These are phyloP conservation scores for Colletotrichum sansevieriae DNA, from an alignment of 2,329 filamentous ascomycete genomes.

Conservation along the genomic window DNA sequence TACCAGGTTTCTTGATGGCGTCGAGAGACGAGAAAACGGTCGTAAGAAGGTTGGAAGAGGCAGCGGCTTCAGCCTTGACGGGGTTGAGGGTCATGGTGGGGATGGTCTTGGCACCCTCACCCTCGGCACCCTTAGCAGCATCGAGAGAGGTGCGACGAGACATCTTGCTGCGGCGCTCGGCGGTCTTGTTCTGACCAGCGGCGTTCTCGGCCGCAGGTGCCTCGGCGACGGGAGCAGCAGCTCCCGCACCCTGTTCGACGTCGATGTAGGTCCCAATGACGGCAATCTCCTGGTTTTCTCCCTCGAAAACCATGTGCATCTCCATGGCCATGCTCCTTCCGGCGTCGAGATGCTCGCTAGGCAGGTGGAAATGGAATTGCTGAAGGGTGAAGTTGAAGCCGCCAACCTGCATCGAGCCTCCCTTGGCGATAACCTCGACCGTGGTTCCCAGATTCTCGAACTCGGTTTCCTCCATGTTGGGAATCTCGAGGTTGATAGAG, in stretches of 20 bases:
- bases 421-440: constrained; percentile 66
- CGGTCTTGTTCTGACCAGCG: constrained; percentile 28
- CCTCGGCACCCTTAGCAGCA: constrained; percentile 24
- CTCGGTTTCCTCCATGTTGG: constrained; percentile 58
- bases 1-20: constrained; percentile 58
- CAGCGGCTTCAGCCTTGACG: constrained; percentile 50
- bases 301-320: constrained; percentile 71
- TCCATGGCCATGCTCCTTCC: constrained; percentile 63
- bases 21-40: constrained; percentile 59
- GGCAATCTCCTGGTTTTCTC: constrained; percentile 54
- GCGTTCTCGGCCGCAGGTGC: constrained; percentile 32
- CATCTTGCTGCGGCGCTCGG: constrained; percentile 35
- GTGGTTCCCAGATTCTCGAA: constrained; percentile 72
- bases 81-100: constrained; percentile 58
- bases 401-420: constrained; percentile 51
- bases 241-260: constrained; percentile 48
- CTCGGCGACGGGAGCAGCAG: constrained; percentile 37
- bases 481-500: constrained; percentile 48
- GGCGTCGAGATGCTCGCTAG: constrained; percentile 62
- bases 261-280: constrained; percentile 61
- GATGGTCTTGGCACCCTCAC: constrained; percentile 46
- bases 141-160: constrained; percentile 22
- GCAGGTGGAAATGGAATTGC: constrained; percentile 66
- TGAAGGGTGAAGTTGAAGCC: constrained; percentile 54
- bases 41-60: constrained; percentile 58